These are phyloP conservation scores for Yamadazyma membranifaciens DNA, from an alignment of 1,139 yeast genomes.

Conservation along the genomic window DNA sequence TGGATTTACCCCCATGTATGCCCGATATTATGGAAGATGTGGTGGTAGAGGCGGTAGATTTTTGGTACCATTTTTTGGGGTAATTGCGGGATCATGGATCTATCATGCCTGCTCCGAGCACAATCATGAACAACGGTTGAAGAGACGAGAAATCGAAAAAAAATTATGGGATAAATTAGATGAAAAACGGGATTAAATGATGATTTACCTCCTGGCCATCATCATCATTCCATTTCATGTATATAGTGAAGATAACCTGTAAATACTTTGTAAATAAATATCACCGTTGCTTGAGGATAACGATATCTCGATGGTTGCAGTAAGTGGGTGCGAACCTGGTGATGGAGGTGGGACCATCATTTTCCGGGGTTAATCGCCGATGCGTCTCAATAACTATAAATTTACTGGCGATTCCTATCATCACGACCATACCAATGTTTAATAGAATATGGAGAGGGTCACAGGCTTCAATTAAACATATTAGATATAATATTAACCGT, in stretches of 20 bases:
- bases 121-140: not conserved
- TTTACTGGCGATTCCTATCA: no score
- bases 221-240: no score
- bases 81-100: constrained; percentile 3
- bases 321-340: no score
- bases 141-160: not conserved
- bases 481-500: no score
- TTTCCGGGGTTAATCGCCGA: no score
- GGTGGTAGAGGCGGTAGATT: constrained; percentile 5
- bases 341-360: no score
- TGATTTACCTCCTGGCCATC: not conserved
- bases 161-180: constrained; percentile 1
- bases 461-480: no score
- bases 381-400: no score
- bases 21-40: not conserved
- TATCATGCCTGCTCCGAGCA: constrained; percentile 5
- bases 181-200: not conserved
- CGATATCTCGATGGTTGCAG: no score
- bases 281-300: no score
- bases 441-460: not conserved
- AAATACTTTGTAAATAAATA: no score
- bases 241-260: not conserved
- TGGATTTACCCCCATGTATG: not conserved
- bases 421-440: not conserved
- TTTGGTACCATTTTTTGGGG: constrained; percentile 7